Evolutionary conservation across 2,329 filamentous ascomycete genomes (phyloP).

Genomic region (Hymenoscyphus infarciens): DNA sequence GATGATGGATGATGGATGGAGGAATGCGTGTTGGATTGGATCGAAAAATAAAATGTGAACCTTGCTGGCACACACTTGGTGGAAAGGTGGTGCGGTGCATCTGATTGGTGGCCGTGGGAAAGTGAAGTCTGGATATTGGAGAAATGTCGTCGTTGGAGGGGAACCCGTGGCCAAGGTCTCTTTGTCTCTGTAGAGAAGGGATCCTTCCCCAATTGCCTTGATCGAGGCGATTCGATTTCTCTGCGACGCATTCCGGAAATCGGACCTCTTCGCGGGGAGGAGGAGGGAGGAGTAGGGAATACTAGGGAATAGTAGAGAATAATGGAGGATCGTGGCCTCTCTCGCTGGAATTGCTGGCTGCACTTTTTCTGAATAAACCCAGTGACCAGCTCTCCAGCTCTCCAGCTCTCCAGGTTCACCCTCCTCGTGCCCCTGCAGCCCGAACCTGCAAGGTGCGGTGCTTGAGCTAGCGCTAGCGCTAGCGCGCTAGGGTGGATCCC

Average conservation of each 20-base stretch:
- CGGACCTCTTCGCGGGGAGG: too few species aligned
- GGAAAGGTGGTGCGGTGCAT: neutral
- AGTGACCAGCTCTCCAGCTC: neutral
- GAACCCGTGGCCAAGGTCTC: neutral
- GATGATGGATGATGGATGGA: neutral
- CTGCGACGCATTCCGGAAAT: too few species aligned
- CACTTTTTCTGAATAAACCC: neutral
- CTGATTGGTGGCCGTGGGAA: neutral
- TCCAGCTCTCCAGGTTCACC: neutral
- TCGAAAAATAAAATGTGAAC: neutral
- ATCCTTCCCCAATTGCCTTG: neutral
- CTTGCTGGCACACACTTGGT: neutral
- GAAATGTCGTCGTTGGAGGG: neutral
- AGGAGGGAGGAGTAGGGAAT: neutral
- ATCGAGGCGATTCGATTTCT: neutral
- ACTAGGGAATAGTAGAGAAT: neutral
- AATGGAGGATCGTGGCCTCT: neutral
- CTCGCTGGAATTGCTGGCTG: neutral
- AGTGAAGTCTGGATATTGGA: neutral
- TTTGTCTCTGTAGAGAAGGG: neutral
- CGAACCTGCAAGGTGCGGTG: neutral
- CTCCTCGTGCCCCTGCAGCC: neutral
- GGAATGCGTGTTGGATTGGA: neutral
- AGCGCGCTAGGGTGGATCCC: neutral
- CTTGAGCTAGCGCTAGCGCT: neutral